A percentile compares a stretch with the other conserved stretches of the same genome.
Evolutionary conservation across 805 yeast genomes (phyloP).

Genomic region (Priceomyces castillae): DNA sequence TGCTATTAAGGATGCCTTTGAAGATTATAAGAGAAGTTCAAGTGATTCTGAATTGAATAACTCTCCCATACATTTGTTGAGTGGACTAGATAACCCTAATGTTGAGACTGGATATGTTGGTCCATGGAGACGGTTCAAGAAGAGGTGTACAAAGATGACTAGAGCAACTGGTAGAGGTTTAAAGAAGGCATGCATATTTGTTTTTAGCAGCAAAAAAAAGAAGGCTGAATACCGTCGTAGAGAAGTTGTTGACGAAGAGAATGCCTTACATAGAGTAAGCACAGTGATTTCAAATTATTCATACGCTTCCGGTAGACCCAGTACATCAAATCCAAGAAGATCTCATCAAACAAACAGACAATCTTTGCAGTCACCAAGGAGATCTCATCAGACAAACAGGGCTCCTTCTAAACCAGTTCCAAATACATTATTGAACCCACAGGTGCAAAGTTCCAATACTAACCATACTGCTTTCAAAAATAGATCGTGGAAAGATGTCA

Average conservation of each 20-base stretch:
- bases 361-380: constrained; percentile 5
- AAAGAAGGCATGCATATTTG: constrained; percentile 18
- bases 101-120: constrained; percentile 53
- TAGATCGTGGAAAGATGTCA: constrained; percentile 65
- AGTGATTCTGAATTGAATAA: constrained; percentile 70
- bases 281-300: constrained; percentile 37
- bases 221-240: constrained; percentile 26
- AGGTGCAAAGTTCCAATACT: constrained; percentile 4
- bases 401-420: constrained; percentile 12
- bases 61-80: constrained; percentile 55
- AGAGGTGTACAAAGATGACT: constrained; percentile 43
- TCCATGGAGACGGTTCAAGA: constrained; percentile 68
- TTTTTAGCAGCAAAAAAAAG: constrained; percentile 24
- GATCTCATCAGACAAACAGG: constrained; percentile 7
- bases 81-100: constrained; percentile 56
- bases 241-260: constrained; percentile 22
- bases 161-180: constrained; percentile 16
- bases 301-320: constrained; percentile 1
- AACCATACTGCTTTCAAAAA: constrained; percentile 35
- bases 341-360: constrained; percentile 2
- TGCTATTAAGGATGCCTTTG: constrained; percentile 74
- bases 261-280: constrained; percentile 34
- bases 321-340: not conserved
- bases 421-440: constrained; percentile 23
- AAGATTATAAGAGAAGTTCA: constrained; percentile 64